Evolutionary conservation across 352 stramenopile species (phyloP).

Genomic region (Bremia lactucae): DNA sequence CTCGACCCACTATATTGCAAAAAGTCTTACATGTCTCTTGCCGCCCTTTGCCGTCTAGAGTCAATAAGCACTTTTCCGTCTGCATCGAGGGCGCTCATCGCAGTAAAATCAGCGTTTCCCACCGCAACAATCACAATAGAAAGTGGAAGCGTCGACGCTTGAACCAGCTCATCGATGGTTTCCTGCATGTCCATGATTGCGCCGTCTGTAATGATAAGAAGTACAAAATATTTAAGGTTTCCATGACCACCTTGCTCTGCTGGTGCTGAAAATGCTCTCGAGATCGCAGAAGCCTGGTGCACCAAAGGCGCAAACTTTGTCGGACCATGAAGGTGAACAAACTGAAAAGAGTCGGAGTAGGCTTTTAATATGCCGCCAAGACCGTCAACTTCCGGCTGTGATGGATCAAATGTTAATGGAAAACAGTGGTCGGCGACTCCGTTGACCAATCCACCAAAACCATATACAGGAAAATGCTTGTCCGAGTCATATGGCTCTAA

Average conservation of each 20-base stretch:
- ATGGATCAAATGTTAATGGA: conserved; percentile 53
- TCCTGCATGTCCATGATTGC: conserved; percentile 71
- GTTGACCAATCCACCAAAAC: conserved; percentile 66
- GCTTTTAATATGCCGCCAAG: conserved; percentile 43
- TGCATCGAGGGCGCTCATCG: conserved; percentile 50
- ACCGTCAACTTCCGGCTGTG: conserved; percentile 51
- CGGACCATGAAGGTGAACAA: conserved; percentile 58
- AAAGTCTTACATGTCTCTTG: conserved; percentile 52
- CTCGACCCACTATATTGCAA: neutral
- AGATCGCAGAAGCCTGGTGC: conserved; percentile 51
- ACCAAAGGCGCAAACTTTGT: conserved; percentile 76
- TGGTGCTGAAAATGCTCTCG: conserved; percentile 30
- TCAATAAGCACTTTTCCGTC: conserved; percentile 50
- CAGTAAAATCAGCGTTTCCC: conserved; percentile 57
- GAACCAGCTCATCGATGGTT: conserved; percentile 62
- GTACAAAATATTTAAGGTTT: conserved; percentile 67
- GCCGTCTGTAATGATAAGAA: conserved; percentile 64
- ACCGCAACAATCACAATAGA: conserved; percentile 80
- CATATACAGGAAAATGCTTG: conserved; percentile 65
- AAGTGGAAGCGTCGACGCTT: conserved; percentile 50
- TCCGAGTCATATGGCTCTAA: conserved; percentile 73
- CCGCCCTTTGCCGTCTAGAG: conserved; percentile 25
- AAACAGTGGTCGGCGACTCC: conserved; percentile 60
- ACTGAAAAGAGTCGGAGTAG: conserved; percentile 58
- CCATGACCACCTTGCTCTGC: conserved; percentile 10